These are phyloP conservation scores for Murraya koenigii DNA, from an alignment of 345 rosid genomes.

Conservation along the genomic window DNA sequence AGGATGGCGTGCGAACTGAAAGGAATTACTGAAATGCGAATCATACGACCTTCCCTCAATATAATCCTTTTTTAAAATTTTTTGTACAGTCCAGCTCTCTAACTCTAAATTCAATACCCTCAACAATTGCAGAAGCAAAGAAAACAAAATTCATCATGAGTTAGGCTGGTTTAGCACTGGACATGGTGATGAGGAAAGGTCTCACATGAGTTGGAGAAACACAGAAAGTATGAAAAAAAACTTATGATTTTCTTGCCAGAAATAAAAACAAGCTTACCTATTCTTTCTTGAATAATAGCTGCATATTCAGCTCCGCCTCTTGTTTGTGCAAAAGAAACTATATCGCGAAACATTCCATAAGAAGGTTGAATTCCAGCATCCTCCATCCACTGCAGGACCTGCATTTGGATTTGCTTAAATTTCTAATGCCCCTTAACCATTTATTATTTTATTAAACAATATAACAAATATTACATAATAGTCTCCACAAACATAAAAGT, in stretches of 20 bases:
- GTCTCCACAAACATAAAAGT: not conserved
- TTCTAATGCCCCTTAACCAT: not conserved
- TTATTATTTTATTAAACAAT: not conserved
- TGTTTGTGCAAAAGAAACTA: constrained; percentile 61
- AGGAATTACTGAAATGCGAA: not conserved
- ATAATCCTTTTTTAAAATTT: too few relatives aligned
- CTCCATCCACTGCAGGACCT: constrained; percentile 90
- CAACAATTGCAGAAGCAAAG: too few relatives aligned
- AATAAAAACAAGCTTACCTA: constrained; percentile 46
- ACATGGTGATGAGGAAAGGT: not conserved
- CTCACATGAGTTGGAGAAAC: not conserved
- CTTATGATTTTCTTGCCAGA: not conserved
- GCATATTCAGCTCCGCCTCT: constrained; percentile 62
- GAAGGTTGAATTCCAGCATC: constrained; percentile 70
- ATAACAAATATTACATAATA: not conserved
- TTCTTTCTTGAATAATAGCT: constrained; percentile 45
- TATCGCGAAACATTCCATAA: constrained; percentile 60
- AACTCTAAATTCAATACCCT: too few relatives aligned
- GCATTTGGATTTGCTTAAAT: constrained; percentile 13
- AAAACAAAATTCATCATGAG: too few relatives aligned
- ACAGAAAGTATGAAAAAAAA: too few relatives aligned
- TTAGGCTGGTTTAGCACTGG: too few relatives aligned
- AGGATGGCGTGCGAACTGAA: not conserved
- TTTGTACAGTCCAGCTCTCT: too few relatives aligned
- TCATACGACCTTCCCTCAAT: not conserved